Conservation (phyloP, 768 basidiomycete genomes). For the Pleurotus pulmonarius region DNA sequence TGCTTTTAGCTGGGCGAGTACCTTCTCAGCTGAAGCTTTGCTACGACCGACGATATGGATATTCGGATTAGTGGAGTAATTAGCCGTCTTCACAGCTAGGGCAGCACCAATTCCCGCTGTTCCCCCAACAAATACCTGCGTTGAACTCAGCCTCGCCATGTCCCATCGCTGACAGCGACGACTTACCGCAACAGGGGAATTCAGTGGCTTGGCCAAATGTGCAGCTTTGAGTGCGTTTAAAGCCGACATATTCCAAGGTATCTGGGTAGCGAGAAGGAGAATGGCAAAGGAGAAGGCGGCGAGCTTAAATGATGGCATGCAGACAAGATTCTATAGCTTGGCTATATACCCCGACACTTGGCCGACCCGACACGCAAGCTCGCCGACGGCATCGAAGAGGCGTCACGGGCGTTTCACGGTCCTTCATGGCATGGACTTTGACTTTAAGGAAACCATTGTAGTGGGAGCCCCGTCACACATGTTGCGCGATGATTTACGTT, state of each 20-base stretch:
- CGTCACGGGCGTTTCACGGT: too few relatives aligned
- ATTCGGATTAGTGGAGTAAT: constrained; percentile 41
- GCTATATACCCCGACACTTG: too few relatives aligned
- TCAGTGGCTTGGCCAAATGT: background rate
- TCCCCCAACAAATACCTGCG: constrained; percentile 36
- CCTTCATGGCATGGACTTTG: too few relatives aligned
- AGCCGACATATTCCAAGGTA: constrained; percentile 3
- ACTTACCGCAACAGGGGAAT: constrained; percentile 3
- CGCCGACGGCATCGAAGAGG: too few relatives aligned
- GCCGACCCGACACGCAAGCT: too few relatives aligned
- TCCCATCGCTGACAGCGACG: background rate
- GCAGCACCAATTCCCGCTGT: constrained; percentile 47
- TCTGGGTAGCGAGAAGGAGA: background rate
- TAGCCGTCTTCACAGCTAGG: constrained; percentile 42
- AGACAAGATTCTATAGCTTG: background rate
- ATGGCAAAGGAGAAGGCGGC: background rate
- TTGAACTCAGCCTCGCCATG: background rate
- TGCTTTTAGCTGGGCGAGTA: constrained; percentile 36
- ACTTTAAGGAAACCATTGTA: too few relatives aligned
- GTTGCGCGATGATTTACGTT: too few relatives aligned
- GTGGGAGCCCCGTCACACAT: too few relatives aligned
- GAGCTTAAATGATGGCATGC: constrained; percentile 4
- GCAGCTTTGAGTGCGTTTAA: constrained; percentile 2
- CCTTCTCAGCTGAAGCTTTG: constrained; percentile 39
- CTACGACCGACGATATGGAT: constrained; percentile 55